Conservation (phyloP, 2,329 filamentous ascomycete species). For the Metarhizium rileyi region DNA sequence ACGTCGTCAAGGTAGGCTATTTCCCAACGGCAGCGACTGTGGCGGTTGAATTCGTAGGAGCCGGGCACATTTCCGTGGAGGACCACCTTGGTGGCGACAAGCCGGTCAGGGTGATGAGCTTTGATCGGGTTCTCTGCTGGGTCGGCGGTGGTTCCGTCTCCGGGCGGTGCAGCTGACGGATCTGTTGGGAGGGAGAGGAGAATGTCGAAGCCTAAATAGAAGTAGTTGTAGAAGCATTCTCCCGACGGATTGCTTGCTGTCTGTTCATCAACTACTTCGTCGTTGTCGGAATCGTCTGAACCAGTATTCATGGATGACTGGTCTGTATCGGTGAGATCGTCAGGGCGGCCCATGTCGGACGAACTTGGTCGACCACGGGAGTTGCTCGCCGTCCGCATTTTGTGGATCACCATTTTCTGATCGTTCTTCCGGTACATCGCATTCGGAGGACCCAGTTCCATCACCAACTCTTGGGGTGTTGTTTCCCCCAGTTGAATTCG, state of each 20-base stretch:
- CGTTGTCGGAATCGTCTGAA: slow-evolving; percentile 56
- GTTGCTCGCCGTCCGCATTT: slow-evolving; percentile 45
- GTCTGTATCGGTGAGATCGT: slow-evolving; percentile 61
- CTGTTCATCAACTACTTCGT: slow-evolving; percentile 49
- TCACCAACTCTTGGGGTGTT: slow-evolving; percentile 82
- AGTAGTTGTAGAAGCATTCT: slow-evolving; percentile 96
- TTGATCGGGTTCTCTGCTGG: slow-evolving; percentile 24
- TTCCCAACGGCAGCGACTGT: slow-evolving; percentile 81
- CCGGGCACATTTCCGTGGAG: slow-evolving; percentile 92
- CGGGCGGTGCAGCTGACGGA: slow-evolving; percentile 52
- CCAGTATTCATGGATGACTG: slow-evolving; percentile 64
- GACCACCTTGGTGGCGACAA: slow-evolving; percentile 85
- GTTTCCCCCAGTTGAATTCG: slow-evolving; percentile 75
- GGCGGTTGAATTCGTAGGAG: slow-evolving; percentile 92
- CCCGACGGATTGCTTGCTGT: slow-evolving; percentile 44
- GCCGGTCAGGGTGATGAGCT: slow-evolving; percentile 44
- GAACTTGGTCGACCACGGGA: slow-evolving; percentile 35
- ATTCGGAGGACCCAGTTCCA: slow-evolving; percentile 85
- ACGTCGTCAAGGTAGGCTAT: slow-evolving; percentile 52
- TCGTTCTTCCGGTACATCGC: slow-evolving; percentile 90
- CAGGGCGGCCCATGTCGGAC: slow-evolving; percentile 34
- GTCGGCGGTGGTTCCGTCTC: slow-evolving; percentile 10
- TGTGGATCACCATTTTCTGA: slow-evolving; percentile 79
- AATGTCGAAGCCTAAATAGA: slow-evolving; percentile 88
- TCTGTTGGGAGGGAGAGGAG: slow-evolving; percentile 69